phyloP scores from a whole-genome alignment of 208 protist species.

The Leishmania martiniquensis region DNA sequence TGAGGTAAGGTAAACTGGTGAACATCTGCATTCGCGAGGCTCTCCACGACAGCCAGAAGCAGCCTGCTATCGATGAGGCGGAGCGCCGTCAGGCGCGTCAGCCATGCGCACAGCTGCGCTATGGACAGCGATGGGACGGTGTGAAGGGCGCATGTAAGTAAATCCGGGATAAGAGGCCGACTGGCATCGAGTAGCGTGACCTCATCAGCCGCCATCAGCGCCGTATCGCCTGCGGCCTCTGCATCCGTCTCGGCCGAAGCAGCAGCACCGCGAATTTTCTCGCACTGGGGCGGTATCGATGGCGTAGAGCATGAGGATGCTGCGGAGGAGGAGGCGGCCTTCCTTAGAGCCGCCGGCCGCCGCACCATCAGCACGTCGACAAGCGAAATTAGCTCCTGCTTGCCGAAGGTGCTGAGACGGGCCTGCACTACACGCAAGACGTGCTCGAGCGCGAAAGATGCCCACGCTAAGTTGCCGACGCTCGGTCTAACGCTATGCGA shows the following conservation, averaged over 20 bases:
- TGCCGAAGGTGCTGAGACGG: constrained; percentile 41
- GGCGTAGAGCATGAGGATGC: background rate
- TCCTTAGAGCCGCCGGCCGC: background rate
- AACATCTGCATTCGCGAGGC: constrained; percentile 8
- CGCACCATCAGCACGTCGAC: constrained; percentile 59
- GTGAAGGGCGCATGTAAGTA: constrained; percentile 19
- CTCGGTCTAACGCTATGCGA: constrained; percentile 1
- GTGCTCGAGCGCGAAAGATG: constrained; percentile 21
- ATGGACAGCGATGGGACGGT: constrained; percentile 36
- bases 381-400: constrained; percentile 57
- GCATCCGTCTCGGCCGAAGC: background rate
- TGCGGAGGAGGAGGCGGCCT: background rate
- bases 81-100: constrained; percentile 44
- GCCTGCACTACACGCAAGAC: constrained; percentile 38
- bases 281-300: background rate
- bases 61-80: constrained; percentile 34
- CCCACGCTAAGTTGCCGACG: constrained; percentile 12
- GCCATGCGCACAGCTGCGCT: constrained; percentile 60
- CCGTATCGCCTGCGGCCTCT: background rate
- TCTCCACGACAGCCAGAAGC: constrained; percentile 30
- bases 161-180: constrained; percentile 20
- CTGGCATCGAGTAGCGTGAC: constrained; percentile 13
- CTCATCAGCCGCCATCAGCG: background rate
- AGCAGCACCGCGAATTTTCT: background rate
- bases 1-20: constrained; percentile 32